A percentile compares a stretch with the other conserved stretches of the same genome.
Conservation (phyloP, 2,329 filamentous ascomycete genomes). For the Fusarium sp. region DNA sequence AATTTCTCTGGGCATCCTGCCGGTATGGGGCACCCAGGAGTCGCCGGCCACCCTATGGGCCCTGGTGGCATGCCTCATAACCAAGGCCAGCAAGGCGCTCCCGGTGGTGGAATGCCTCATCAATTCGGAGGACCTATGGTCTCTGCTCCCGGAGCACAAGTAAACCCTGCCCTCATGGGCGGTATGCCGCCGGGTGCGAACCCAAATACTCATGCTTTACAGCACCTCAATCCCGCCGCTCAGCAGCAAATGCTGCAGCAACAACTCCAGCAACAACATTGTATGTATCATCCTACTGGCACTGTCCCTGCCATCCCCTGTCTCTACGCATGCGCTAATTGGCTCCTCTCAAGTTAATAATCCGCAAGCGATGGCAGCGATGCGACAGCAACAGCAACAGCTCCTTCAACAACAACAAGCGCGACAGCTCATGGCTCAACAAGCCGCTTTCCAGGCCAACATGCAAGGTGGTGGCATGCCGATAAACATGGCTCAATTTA, state of each 20-base stretch:
- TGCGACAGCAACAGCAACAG: conserved; percentile 69
- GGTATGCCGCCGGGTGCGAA: conserved; percentile 78
- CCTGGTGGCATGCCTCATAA: conserved; percentile 72
- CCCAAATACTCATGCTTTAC: conserved; percentile 76
- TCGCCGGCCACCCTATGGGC: conserved; percentile 73
- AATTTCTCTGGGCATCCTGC: conserved; percentile 75
- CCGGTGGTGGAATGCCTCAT: conserved; percentile 73
- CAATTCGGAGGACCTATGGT: conserved; percentile 77
- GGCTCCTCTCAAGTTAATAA: conserved; percentile 50
- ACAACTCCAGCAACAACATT: conserved; percentile 55
- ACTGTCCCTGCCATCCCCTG: conserved; percentile 18
- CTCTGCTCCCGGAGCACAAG: conserved; percentile 77
- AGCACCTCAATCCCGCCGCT: conserved; percentile 75
- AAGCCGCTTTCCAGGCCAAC: conserved; percentile 62
- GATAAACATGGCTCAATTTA: conserved; percentile 65
- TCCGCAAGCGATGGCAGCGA: conserved; percentile 55
- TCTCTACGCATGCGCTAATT: conserved; percentile 27
- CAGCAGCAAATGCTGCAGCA: conserved; percentile 70
- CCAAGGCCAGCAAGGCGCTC: conserved; percentile 75
- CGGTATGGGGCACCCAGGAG: conserved; percentile 78
- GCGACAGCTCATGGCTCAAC: conserved; percentile 67
- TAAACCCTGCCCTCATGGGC: conserved; percentile 81
- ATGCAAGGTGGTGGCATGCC: conserved; percentile 65
- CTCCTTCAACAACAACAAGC: conserved; percentile 68
- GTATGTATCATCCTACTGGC: conserved; percentile 43